Percentiles rank a stretch among this genome's conserved stretches.
phyloP scores from a whole-genome alignment of 371 early-diverging fungal species.

The Apophysomyces trapeziformis region DNA sequence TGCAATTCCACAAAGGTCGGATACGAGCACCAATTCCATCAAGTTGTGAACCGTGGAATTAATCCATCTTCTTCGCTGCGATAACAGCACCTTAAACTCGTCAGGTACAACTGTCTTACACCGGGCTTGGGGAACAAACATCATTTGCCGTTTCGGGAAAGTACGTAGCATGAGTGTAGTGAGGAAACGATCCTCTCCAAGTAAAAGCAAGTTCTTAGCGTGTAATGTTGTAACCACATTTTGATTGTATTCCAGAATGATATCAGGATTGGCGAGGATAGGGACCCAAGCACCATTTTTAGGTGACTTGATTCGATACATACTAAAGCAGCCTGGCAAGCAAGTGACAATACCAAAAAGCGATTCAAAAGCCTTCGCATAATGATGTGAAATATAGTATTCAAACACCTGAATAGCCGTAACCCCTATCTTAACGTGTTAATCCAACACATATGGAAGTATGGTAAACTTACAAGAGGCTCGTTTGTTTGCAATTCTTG shows the following conservation, averaged over 20 bases:
- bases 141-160: conserved; percentile 92
- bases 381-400: conserved; percentile 96
- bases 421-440: conserved; percentile 58
- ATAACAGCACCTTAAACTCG: conserved; percentile 75
- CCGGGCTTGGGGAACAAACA: conserved; percentile 92
- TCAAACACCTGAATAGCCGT: conserved; percentile 82
- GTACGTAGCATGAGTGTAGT: conserved; percentile 94
- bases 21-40: conserved; percentile 88
- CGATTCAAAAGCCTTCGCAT: conserved; percentile 93
- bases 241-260: conserved; percentile 89
- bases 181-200: conserved; percentile 97
- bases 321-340: conserved; percentile 95
- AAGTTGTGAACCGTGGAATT: conserved; percentile 91
- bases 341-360: conserved; percentile 98
- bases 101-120: conserved; percentile 87
- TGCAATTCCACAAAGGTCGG: conserved; percentile 87
- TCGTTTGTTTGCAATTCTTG: conserved; percentile 83
- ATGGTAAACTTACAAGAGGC: conserved; percentile 80
- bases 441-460: no score
- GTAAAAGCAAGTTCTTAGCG: conserved; percentile 90
- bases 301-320: conserved; percentile 85
- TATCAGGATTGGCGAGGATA: conserved; percentile 86
- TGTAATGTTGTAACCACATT: conserved; percentile 94
- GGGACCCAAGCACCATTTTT: conserved; percentile 82
- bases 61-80: conserved; percentile 93